phyloP scores from a whole-genome alignment of 129 eudicot genomes.

The Arctium lappa region DNA sequence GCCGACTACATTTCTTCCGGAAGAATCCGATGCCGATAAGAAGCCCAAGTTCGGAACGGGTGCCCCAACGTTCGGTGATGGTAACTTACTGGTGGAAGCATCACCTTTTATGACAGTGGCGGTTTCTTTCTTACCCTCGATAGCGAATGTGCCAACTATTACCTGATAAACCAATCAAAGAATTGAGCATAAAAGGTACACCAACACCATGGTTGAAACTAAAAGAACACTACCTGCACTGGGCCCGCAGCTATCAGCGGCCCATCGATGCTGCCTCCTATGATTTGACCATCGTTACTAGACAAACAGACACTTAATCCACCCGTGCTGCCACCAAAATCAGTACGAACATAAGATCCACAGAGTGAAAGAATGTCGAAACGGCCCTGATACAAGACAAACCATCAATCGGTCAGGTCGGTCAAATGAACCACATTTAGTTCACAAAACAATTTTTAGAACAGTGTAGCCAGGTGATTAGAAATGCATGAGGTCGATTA shows the following conservation, averaged over 20 bases:
- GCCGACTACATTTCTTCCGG: constrained; percentile 41
- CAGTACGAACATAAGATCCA: constrained; percentile 67
- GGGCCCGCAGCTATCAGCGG: constrained; percentile 76
- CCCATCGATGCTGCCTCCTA: constrained; percentile 75
- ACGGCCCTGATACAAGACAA: constrained; percentile 53
- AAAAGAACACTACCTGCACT: constrained; percentile 50
- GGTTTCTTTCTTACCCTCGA: constrained; percentile 49
- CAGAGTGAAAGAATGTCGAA: constrained; percentile 69
- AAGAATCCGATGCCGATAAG: constrained; percentile 51
- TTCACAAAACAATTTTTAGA: not conserved
- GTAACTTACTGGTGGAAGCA: constrained; percentile 38
- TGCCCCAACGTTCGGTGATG: constrained; percentile 50
- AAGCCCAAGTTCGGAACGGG: constrained; percentile 49
- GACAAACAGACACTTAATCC: constrained; percentile 74
- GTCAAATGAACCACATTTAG: not conserved
- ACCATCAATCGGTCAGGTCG: not conserved
- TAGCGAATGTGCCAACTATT: constrained; percentile 56
- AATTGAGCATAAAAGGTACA: constrained; percentile 12
- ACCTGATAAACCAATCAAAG: constrained; percentile 33
- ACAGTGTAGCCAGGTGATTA: not conserved
- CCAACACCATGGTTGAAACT: not conserved
- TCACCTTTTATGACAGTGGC: constrained; percentile 32
- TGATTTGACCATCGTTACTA: constrained; percentile 59
- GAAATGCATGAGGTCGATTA: not conserved
- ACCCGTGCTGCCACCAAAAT: constrained; percentile 67